Percentiles rank a stretch among this genome's conserved stretches.
phyloP scores from a whole-genome alignment of 2,329 filamentous ascomycete species.

The Dactylellina sp. region DNA sequence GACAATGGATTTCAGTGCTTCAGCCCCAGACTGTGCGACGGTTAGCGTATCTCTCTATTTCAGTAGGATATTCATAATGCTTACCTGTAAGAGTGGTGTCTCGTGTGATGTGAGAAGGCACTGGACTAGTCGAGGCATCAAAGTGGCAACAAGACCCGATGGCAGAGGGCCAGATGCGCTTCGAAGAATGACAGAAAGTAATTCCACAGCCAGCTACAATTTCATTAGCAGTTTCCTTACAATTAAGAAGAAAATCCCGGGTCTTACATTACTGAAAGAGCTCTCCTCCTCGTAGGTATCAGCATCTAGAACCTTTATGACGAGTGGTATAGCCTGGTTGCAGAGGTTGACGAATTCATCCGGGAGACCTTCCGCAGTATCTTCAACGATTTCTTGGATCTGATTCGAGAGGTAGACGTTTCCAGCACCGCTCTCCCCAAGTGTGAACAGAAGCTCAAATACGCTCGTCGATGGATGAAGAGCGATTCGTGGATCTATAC shows the following conservation, averaged over 20 bases:
- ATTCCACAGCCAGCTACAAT: conserved; percentile 78
- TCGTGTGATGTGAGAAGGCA: conserved; percentile 86
- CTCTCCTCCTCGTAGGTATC: conserved; percentile 86
- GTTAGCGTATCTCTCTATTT: background rate
- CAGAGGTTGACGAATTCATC: conserved; percentile 83
- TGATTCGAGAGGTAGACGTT: conserved; percentile 93
- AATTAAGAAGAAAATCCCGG: background rate
- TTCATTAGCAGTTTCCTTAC: conserved; percentile 11
- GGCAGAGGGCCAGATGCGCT: conserved; percentile 87
- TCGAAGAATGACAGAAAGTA: conserved; percentile 83
- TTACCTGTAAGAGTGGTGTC: conserved; percentile 79
- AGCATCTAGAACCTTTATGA: conserved; percentile 90
- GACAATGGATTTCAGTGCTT: conserved; percentile 88
- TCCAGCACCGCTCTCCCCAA: conserved; percentile 86
- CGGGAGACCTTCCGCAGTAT: conserved; percentile 76
- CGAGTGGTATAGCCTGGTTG: conserved; percentile 83
- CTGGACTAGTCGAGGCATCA: conserved; percentile 86
- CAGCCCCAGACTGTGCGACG: conserved; percentile 73
- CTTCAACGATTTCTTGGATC: conserved; percentile 90
- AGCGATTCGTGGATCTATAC: conserved; percentile 79
- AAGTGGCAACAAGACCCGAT: conserved; percentile 82
- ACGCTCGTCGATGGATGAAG: conserved; percentile 79
- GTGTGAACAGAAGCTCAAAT: conserved; percentile 84
- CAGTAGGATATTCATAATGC: background rate
- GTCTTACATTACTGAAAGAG: conserved; percentile 78